phyloP scores from a whole-genome alignment of 495 filamentous ascomycete genomes.

The Aspergillus haitiensis region DNA sequence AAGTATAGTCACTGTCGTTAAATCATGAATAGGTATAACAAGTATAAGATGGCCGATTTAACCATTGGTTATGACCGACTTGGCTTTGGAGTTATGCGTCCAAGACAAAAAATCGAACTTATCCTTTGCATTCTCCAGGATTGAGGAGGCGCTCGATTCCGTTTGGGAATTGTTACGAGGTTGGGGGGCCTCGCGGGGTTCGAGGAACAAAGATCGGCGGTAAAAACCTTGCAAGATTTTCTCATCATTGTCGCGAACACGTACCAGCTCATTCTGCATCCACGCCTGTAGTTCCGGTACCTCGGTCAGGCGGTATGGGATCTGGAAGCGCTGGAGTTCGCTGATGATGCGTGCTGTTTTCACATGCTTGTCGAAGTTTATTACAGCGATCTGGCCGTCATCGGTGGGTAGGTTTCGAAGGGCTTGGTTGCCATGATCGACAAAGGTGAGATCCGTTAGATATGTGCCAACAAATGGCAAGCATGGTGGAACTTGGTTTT shows the following conservation, averaged over 20 bases:
- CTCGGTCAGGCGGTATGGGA: slow-evolving; percentile 84
- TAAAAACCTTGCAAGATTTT: slow-evolving; percentile 77
- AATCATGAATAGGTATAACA: slow-evolving; percentile 18
- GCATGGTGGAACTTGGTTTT: slow-evolving; percentile 87
- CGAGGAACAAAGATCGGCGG: slow-evolving; percentile 82
- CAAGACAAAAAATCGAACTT: slow-evolving; percentile 60
- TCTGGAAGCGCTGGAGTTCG: slow-evolving; percentile 95
- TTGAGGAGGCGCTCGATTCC: slow-evolving; percentile 46
- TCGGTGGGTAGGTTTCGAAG: slow-evolving; percentile 48
- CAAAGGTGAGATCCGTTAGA: slow-evolving; percentile 74
- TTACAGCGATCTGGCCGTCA: slow-evolving; percentile 68
- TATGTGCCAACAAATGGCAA: slow-evolving; percentile 97
- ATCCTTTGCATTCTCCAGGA: slow-evolving; percentile 55
- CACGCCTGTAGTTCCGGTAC: slow-evolving; percentile 90
- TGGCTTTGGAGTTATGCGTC: slow-evolving; percentile 52
- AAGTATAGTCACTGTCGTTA: slow-evolving; percentile 14
- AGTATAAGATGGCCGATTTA: slow-evolving; percentile 24
- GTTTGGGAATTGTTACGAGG: slow-evolving; percentile 25
- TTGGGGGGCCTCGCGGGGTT: slow-evolving; percentile 65
- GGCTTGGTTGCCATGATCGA: slow-evolving; percentile 90
- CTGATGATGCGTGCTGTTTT: slow-evolving; percentile 94
- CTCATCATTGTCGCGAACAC: slow-evolving; percentile 77
- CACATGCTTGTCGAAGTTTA: slow-evolving; percentile 98
- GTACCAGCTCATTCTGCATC: slow-evolving; percentile 81
- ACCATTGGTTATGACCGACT: slow-evolving; percentile 47